Evolutionary conservation across 2,329 filamentous ascomycete genomes (phyloP).

Genomic region (Diaporthe australafricana): DNA sequence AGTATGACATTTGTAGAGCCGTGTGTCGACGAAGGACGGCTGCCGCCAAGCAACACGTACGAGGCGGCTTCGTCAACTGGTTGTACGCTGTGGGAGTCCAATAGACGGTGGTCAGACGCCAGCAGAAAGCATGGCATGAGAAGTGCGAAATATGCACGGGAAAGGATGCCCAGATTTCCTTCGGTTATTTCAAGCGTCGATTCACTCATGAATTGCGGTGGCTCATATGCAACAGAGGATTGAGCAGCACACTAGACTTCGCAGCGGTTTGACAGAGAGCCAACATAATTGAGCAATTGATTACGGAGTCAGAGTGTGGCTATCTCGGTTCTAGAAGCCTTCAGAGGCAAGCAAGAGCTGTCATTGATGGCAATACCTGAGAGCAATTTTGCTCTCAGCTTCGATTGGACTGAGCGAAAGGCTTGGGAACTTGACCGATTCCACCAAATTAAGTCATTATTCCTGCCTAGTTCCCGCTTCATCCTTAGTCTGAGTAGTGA

Average conservation of each 20-base stretch:
- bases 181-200: not conserved
- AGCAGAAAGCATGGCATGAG: not conserved
- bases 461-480: not conserved
- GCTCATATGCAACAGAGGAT: not conserved
- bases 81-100: too few species aligned
- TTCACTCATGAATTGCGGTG: not conserved
- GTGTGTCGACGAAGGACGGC: not conserved
- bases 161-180: not conserved
- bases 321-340: not conserved
- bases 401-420: not conserved
- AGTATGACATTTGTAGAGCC: not conserved
- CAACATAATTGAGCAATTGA: too few species aligned
- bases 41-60: not conserved
- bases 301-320: too few species aligned
- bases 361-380: not conserved
- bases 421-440: not conserved
- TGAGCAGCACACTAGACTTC: not conserved
- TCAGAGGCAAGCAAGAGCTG: not conserved
- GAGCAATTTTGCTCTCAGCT: not conserved
- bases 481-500: conserved; percentile 4
- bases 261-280: not conserved
- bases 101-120: not conserved
- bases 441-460: not conserved
- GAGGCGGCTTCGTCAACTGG: not conserved
- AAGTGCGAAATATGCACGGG: conserved; percentile 6